phyloP scores from a whole-genome alignment of 495 filamentous ascomycete genomes.

The Lindgomyces ingoldianus region DNA sequence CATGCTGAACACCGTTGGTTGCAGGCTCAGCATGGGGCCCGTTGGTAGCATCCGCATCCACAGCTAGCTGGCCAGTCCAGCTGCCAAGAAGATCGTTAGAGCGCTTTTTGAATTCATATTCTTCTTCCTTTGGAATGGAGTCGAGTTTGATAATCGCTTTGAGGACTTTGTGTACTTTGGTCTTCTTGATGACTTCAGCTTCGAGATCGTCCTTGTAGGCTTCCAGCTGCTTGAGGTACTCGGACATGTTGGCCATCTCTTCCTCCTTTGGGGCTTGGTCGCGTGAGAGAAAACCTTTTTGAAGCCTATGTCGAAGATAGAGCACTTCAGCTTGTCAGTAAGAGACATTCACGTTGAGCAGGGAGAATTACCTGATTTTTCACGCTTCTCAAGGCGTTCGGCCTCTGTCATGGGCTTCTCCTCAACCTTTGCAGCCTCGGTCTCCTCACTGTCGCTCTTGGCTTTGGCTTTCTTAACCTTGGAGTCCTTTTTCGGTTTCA shows the following conservation, averaged over 20 bases:
- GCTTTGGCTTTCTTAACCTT: constrained; percentile 52
- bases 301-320: constrained; percentile 84
- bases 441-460: constrained; percentile 63
- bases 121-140: constrained; percentile 78
- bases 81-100: constrained; percentile 70
- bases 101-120: constrained; percentile 80
- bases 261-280: constrained; percentile 79
- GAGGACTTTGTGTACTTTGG: constrained; percentile 94
- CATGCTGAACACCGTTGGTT: constrained; percentile 57
- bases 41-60: constrained; percentile 46
- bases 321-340: constrained; percentile 54
- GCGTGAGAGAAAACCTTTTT: constrained; percentile 83
- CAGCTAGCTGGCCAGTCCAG: constrained; percentile 79
- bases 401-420: constrained; percentile 62
- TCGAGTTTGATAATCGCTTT: constrained; percentile 84
- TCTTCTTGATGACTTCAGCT: constrained; percentile 75
- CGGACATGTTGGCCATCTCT: constrained; percentile 81
- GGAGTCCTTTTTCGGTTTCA: constrained; percentile 51
- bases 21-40: constrained; percentile 35
- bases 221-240: constrained; percentile 78
- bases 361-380: constrained; percentile 57
- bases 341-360: constrained; percentile 60
- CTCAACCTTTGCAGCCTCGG: constrained; percentile 51
- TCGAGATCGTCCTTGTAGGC: constrained; percentile 76
- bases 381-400: constrained; percentile 58